Percentiles rank a stretch among this genome's conserved stretches.
Conservation (phyloP, 768 basidiomycete species). For the Tephrocybe sp. region DNA sequence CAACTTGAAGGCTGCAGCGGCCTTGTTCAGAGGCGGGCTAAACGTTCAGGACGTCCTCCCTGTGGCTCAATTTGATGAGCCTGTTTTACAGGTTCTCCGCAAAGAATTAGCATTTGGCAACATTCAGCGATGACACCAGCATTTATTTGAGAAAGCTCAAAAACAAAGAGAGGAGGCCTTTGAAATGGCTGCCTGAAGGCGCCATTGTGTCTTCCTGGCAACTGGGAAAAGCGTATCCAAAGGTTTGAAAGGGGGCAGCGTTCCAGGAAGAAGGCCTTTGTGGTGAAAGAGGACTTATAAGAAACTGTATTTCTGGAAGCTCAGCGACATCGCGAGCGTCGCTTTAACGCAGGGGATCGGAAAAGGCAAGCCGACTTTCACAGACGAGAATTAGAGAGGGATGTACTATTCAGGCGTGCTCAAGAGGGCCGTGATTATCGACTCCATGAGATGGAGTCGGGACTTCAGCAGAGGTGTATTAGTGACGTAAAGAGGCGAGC, state of each 20-base stretch:
- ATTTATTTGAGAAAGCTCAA: constrained; percentile 2
- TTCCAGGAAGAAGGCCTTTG: neutral
- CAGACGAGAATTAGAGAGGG: neutral
- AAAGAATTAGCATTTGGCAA: constrained; percentile 1
- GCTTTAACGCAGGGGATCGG: neutral
- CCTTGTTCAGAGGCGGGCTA: constrained; percentile 1
- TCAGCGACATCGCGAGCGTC: neutral
- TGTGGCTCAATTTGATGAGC: neutral
- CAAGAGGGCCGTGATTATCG: neutral
- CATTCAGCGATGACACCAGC: constrained; percentile 3
- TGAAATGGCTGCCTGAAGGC: neutral
- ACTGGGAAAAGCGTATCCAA: neutral
- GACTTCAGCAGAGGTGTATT: constrained; percentile 3
- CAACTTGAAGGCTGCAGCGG: neutral
- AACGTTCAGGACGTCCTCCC: constrained; percentile 2
- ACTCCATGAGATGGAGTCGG: neutral
- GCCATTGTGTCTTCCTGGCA: constrained; percentile 3
- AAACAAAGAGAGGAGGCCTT: constrained; percentile 3
- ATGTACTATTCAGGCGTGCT: neutral
- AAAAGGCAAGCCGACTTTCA: neutral
- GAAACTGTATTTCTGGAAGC: constrained; percentile 1
- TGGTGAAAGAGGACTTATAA: neutral
- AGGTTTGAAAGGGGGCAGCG: constrained; percentile 3
- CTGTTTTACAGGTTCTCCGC: neutral
- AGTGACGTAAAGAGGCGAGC: constrained; percentile 1